Conservation (phyloP, 2,329 filamentous ascomycete genomes). For the Cladosporium sp. region DNA sequence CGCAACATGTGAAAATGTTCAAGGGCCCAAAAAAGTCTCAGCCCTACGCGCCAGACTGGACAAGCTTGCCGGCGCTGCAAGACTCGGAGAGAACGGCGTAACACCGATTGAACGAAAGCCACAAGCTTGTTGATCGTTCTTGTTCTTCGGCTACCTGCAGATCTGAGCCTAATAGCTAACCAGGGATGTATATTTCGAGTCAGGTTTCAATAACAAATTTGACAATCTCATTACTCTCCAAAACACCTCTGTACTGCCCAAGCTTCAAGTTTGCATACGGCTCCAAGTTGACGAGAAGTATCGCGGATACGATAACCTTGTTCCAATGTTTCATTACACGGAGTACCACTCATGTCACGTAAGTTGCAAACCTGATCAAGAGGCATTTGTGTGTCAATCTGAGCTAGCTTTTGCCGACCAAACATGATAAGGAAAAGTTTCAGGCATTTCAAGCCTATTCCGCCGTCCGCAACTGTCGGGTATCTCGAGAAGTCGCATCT, state of each 20-base stretch:
- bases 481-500: conserved; percentile 9
- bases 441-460: conserved; percentile 1
- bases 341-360: background rate
- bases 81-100: background rate
- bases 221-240: too few relatives aligned
- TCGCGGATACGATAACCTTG: too few relatives aligned
- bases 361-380: background rate
- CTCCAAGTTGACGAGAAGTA: too few relatives aligned
- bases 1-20: conserved; percentile 1
- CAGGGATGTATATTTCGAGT: background rate
- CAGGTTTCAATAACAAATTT: too few relatives aligned
- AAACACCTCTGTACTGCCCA: too few relatives aligned
- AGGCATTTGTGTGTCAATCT: conserved; percentile 10
- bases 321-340: too few relatives aligned
- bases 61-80: background rate
- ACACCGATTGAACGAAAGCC: background rate
- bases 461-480: conserved; percentile 10
- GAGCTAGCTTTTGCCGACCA: conserved; percentile 9
- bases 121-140: background rate
- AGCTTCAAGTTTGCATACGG: too few relatives aligned
- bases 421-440: background rate
- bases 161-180: background rate
- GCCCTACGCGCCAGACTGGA: background rate
- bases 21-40: background rate
- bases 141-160: background rate